Conservation (phyloP, 345 rosid species). For the Populus euphratica region DNA sequence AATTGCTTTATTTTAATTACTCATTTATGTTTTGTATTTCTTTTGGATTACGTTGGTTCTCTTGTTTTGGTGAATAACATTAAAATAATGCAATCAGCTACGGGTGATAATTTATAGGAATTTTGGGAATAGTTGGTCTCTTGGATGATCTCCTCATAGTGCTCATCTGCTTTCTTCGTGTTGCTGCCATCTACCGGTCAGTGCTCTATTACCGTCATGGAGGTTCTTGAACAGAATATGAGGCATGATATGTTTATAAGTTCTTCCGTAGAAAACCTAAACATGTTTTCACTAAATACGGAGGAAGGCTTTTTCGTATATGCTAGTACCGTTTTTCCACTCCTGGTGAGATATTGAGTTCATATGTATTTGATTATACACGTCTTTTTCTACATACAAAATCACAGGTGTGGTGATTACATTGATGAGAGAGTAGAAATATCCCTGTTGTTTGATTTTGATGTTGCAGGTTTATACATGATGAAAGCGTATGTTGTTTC, state of each 20-base stretch:
- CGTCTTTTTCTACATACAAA: neutral
- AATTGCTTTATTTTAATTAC: neutral
- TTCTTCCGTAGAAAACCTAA: neutral
- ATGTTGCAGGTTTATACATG: neutral
- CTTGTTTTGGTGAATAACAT: neutral
- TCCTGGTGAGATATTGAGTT: neutral
- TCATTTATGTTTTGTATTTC: neutral
- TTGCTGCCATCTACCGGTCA: slow-evolving; percentile 82
- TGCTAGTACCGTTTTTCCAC: neutral
- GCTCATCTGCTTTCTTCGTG: slow-evolving; percentile 67
- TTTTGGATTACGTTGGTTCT: neutral
- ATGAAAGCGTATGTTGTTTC: neutral
- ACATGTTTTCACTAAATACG: neutral
- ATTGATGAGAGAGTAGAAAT: neutral
- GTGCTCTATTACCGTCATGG: slow-evolving; percentile 76
- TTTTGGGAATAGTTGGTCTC: slow-evolving; percentile 72
- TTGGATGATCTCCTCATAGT: slow-evolving; percentile 71
- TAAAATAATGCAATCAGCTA: neutral
- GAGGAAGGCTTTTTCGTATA: neutral
- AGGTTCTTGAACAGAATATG: slow-evolving; percentile 27
- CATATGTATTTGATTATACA: neutral
- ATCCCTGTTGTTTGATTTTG: neutral
- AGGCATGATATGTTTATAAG: neutral
- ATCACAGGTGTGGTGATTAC: neutral
- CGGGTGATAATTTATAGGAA: slow-evolving; percentile 31